Conservation (phyloP, 2,329 filamentous ascomycete genomes). For the Laburnicola sp. region DNA sequence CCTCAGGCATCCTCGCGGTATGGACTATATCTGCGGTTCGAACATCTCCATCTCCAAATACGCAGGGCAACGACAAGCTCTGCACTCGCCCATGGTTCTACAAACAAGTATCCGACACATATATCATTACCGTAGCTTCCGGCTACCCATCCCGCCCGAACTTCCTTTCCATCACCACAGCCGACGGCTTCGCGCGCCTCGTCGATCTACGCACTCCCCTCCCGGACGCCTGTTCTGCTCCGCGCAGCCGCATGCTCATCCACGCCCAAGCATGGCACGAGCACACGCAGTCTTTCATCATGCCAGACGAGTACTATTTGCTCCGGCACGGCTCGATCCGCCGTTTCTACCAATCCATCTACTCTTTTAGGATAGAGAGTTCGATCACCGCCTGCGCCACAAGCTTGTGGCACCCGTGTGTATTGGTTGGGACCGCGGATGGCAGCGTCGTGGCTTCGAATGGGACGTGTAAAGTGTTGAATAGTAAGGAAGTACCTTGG, state of each 20-base stretch:
- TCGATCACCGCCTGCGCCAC: slow-evolving; percentile 50
- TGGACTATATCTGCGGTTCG: slow-evolving; percentile 53
- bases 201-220: slow-evolving; percentile 56
- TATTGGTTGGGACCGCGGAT: slow-evolving; percentile 56
- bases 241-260: slow-evolving; percentile 56
- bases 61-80: background rate
- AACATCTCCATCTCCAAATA: slow-evolving; percentile 17
- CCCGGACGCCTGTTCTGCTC: slow-evolving; percentile 49
- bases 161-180: slow-evolving; percentile 56
- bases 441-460: slow-evolving; percentile 58
- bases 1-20: slow-evolving; percentile 60
- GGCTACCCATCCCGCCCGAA: slow-evolving; percentile 60
- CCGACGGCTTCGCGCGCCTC: slow-evolving; percentile 59
- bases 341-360: slow-evolving; percentile 54
- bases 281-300: slow-evolving; percentile 57
- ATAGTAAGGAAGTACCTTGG: slow-evolving; percentile 55
- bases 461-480: slow-evolving; percentile 55
- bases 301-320: slow-evolving; percentile 59
- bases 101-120: slow-evolving; percentile 50
- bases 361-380: slow-evolving; percentile 42
- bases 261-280: slow-evolving; percentile 59
- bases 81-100: slow-evolving; percentile 49
- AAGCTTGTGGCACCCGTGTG: slow-evolving; percentile 58
- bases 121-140: slow-evolving; percentile 52
- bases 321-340: slow-evolving; percentile 55